phyloP scores from a whole-genome alignment of 2,329 filamentous ascomycete genomes.

The Colletotrichum sp. region DNA sequence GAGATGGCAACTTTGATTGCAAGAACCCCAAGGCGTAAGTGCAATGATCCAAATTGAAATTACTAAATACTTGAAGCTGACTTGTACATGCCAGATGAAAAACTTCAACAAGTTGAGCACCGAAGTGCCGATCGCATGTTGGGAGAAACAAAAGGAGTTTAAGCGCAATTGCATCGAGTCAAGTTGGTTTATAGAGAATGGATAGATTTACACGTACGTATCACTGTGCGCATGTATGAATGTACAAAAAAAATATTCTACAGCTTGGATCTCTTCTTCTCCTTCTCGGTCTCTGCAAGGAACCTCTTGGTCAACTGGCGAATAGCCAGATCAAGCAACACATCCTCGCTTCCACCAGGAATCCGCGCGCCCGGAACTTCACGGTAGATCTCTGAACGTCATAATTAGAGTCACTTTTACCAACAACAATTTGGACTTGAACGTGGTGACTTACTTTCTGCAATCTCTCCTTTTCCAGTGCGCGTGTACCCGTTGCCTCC shows the following conservation, averaged over 20 bases:
- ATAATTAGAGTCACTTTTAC: not conserved
- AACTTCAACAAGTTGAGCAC: not conserved
- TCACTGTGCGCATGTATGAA: not conserved
- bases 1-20: not conserved
- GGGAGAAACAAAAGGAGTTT: not conserved
- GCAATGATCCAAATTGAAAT: not conserved
- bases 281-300: not conserved
- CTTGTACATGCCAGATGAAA: not conserved
- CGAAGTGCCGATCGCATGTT: not conserved
- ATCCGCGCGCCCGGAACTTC: conserved; percentile 29
- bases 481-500: conserved; percentile 77
- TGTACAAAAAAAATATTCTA: not conserved
- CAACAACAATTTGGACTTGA: not conserved
- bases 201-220: not conserved
- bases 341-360: conserved; percentile 27
- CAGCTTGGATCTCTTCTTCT: not conserved
- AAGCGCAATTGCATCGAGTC: not conserved
- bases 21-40: not conserved
- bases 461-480: conserved; percentile 72
- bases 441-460: conserved; percentile 63
- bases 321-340: conserved; percentile 25
- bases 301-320: conserved; percentile 27
- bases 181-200: not conserved
- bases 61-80: not conserved
- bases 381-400: conserved; percentile 28